Evolutionary conservation across 2,329 filamentous ascomycete genomes (phyloP).

Genomic region (Scorias spongiosa): DNA sequence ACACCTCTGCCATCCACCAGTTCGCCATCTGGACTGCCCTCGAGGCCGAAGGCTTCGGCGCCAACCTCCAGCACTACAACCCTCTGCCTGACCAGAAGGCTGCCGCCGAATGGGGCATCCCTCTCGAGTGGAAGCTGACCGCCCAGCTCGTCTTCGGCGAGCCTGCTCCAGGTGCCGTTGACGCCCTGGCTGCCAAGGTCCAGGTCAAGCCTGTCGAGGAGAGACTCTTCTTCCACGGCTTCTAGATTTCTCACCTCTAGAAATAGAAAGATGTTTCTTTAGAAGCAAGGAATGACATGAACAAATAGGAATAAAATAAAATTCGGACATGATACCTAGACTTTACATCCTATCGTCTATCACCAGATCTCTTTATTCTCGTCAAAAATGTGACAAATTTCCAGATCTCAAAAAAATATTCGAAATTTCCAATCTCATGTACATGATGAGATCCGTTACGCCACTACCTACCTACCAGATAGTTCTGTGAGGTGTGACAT

Average conservation of each 20-base stretch:
- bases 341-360: too few species aligned
- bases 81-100: constrained; percentile 66
- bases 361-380: too few species aligned
- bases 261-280: too few species aligned
- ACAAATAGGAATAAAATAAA: too few species aligned
- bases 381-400: too few species aligned
- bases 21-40: constrained; percentile 67
- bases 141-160: constrained; percentile 66
- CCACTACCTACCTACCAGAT: too few species aligned
- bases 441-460: too few species aligned
- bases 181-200: constrained; percentile 12
- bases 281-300: too few species aligned
- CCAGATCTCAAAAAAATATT: too few species aligned
- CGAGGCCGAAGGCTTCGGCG: constrained; percentile 69
- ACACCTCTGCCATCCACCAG: constrained; percentile 72
- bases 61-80: constrained; percentile 90
- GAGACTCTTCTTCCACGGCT: constrained; percentile 16
- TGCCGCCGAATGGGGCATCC: constrained; percentile 52
- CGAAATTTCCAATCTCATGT: too few species aligned
- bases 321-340: too few species aligned
- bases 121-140: constrained; percentile 58
- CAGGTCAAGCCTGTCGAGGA: constrained; percentile 14
- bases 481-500: too few species aligned
- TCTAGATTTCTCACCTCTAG: constrained; percentile 1
- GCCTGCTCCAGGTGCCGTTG: constrained; percentile 29